Percentiles rank a stretch among this genome's conserved stretches.
Evolutionary conservation across 148 eudicot species (phyloP).

Genomic region (Silene uniflora): DNA sequence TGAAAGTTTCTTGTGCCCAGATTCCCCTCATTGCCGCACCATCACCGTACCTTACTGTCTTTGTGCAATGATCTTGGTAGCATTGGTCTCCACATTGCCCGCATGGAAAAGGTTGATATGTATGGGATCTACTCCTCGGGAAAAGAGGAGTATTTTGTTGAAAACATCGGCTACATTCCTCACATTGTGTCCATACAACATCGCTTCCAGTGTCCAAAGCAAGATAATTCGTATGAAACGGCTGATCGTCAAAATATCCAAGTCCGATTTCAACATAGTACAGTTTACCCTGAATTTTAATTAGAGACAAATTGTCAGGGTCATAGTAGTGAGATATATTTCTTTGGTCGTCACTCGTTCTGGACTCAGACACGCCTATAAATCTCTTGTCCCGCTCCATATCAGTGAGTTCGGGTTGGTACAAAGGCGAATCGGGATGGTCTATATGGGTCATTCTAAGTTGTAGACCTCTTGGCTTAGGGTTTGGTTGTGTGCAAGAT

Average conservation of each 20-base stretch:
- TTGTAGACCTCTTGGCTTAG: neutral
- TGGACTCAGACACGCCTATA: neutral
- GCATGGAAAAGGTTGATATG: neutral
- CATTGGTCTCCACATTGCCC: too few species aligned
- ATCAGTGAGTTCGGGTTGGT: neutral
- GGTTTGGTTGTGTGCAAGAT: neutral
- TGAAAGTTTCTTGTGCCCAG: neutral
- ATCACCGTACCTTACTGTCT: neutral
- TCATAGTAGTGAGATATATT: too few species aligned
- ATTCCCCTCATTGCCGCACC: neutral
- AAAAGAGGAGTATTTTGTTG: neutral
- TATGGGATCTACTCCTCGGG: neutral
- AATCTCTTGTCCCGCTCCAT: neutral
- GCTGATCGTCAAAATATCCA: neutral
- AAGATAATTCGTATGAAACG: neutral
- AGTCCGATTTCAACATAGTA: neutral
- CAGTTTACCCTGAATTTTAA: neutral
- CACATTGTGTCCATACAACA: constrained; percentile 1
- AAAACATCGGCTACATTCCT: neutral
- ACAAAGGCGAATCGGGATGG: neutral
- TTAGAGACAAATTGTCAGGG: neutral
- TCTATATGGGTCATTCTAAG: neutral
- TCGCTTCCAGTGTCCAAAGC: constrained; percentile 2
- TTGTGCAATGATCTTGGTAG: neutral
- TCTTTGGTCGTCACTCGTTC: neutral